Conservation (phyloP, 768 basidiomycete genomes). For the Daedaleopsis nitida region DNA sequence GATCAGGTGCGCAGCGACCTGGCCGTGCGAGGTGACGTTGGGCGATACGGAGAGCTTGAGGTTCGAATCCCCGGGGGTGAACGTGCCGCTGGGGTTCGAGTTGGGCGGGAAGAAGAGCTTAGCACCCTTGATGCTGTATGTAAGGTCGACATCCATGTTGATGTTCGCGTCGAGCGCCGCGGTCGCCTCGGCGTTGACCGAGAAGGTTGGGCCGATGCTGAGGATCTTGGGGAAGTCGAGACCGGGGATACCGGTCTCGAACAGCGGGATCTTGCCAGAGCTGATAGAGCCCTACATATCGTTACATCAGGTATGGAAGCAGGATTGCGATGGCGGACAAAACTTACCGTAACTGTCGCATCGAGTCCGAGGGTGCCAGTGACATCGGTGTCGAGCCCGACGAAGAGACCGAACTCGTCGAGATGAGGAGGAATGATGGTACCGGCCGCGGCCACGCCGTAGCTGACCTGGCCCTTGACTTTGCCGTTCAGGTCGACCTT, state of each 20-base stretch:
- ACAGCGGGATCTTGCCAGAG: slow-evolving; percentile 44
- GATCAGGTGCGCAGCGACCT: slow-evolving; percentile 49
- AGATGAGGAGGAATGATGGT: slow-evolving; percentile 41
- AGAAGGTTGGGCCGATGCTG: slow-evolving; percentile 49
- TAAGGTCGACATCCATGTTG: slow-evolving; percentile 44
- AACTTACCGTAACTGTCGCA: slow-evolving; percentile 39
- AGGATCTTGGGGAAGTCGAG: slow-evolving; percentile 53
- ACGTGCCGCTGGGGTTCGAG: slow-evolving; percentile 20
- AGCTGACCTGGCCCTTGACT: slow-evolving; percentile 33
- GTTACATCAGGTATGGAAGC: not conserved
- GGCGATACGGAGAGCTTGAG: slow-evolving; percentile 45
- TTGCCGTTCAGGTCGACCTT: slow-evolving; percentile 32
- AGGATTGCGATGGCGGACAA: too few relatives aligned
- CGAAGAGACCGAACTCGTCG: slow-evolving; percentile 15
- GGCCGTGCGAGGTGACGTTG: slow-evolving; percentile 41
- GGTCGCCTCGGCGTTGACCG: slow-evolving; percentile 37
- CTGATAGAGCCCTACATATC: slow-evolving; percentile 39
- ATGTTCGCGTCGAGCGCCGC: slow-evolving; percentile 37
- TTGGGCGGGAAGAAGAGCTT: slow-evolving; percentile 47
- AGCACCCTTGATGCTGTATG: slow-evolving; percentile 43
- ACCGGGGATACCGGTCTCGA: slow-evolving; percentile 47
- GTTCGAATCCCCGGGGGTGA: slow-evolving; percentile 30
- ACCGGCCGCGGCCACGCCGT: slow-evolving; percentile 46
- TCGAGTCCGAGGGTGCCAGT: slow-evolving; percentile 41
- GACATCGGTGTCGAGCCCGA: slow-evolving; percentile 40